Base-by-base conservation (phyloP, 1,284 basidiomycete genomes). In the Heterobasidion parviporum region DNA sequence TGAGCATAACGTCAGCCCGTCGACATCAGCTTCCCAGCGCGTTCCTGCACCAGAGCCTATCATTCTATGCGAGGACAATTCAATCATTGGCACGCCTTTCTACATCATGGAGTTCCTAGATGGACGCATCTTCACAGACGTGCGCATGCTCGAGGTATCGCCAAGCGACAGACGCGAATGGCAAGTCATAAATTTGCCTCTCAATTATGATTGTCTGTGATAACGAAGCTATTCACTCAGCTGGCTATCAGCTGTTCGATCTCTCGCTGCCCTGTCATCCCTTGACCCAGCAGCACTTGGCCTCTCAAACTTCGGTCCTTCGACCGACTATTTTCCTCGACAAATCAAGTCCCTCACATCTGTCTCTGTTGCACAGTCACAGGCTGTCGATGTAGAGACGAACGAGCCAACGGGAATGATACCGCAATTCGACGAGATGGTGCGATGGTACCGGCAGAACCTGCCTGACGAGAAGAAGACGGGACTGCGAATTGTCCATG, bases 101-200 rank as follows among this genome's bases (percentile, higher is more conserved):
- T 98, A 98, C 68, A 79, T 98, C 43, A 98, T 98, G 95, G 87
- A 96, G 68, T 98, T 91, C 67, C 68, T 98, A 52, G 84, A 94
- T 50, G 96, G 95, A 0, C 78, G 96, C 47, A 96, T 98, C 65
- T 98, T 98, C 72, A 90, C 91, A 8, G 88, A 98, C 68, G 76
- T 82, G 12, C 72, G 82, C 56, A 87, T 98, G 83, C 81, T 81
- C 0, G 83, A 88, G 61, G 72, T 93, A 6, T 67, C 76, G 41
- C 73, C 78, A 8, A 66, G 80, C 52, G 86, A 89, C 63, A 72
- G 89, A 60, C 74, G 76, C 53, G 81, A 87, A 69, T 92, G 90
- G 92, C 89, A 62, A 54, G 80, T 70, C 6, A 20, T 4, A 16
- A 16, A 47, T n/a, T 48, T 15, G 14, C 47, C 12, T 18, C 7